Conservation (phyloP, 345 rosid species). For the Balakata baccata region DNA sequence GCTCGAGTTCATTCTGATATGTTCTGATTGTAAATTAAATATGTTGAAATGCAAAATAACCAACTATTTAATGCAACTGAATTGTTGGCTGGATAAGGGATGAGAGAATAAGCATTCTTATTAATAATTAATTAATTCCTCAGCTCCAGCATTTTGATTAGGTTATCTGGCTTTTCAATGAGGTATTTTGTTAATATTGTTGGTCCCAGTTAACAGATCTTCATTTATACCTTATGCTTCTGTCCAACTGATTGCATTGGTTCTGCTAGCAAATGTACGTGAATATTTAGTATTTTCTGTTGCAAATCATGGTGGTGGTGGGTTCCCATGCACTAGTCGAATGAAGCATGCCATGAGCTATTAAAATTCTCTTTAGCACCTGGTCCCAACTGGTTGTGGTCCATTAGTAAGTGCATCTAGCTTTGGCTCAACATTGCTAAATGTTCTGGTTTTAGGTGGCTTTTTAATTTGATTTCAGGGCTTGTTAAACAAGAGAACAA, state of each 20-base stretch:
- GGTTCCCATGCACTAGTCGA: neutral
- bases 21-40: slow-evolving; percentile 19
- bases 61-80: neutral
- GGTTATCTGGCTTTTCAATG: neutral
- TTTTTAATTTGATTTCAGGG: too few relatives aligned
- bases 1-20: slow-evolving; percentile 7
- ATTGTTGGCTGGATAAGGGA: neutral
- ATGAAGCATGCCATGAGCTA: slow-evolving; percentile 5
- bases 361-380: neutral
- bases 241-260: neutral
- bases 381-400: neutral
- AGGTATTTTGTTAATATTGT: neutral
- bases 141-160: neutral
- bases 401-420: neutral
- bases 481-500: too few relatives aligned
- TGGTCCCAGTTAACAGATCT: neutral
- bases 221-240: neutral
- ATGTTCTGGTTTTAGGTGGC: too few relatives aligned
- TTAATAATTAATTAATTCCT: neutral
- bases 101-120: neutral
- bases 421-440: neutral
- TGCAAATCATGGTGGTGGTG: neutral
- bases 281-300: neutral
- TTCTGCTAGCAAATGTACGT: slow-evolving; percentile 7
- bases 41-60: slow-evolving; percentile 17